Evolutionary conservation across 768 basidiomycete genomes (phyloP), one percentile per base, ranked within the genome.

Genomic region (Phylloporus sp.): DNA sequence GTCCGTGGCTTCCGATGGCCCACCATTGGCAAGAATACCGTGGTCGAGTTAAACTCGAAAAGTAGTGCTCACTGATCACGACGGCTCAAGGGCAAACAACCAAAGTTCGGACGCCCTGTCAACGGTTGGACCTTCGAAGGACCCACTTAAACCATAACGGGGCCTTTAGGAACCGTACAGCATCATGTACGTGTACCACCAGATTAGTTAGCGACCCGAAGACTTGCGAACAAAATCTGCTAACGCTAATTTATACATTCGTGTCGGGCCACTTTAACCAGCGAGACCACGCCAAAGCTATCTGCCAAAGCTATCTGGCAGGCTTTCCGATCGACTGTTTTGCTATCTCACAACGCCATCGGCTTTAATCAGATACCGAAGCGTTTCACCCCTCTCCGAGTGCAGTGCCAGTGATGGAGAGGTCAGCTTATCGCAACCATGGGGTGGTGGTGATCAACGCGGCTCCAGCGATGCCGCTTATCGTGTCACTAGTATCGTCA

Each of bases 111-210:
- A 29, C n/a, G n/a, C n/a, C n/a, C n/a, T n/a, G n/a, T n/a, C n/a
- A n/a, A n/a, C n/a, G n/a, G n/a, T n/a, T n/a, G 31, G 6, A 15
- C 34, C 34, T n/a, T n/a, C 8, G 2, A 12, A 24, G 45, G 48
- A 15, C 34, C 15, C 41, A 50, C 35, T 45, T 47, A 41, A 41
- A 42, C 48, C 42, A 39, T 52, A 48, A 50, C 9, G 27, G 38
- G 35, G 5, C 13, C 22, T 49, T 50, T 20, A 36, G 34, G 44
- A 29, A 50, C 50, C 23, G 22, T 42, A n/a, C 4, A 10, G 22
- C 35, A 15, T 5, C 16, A n/a, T 47, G 44, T 56, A 52, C 36
- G 43, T 49, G 46, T 49, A 11, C n/a, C 15, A 24, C 29, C n/a
- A 27, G 39, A 42, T 42, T 49, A 42, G 31, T 47, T 38, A 22